A percentile compares a stretch with the other conserved stretches of the same genome.
phyloP scores from a whole-genome alignment of 1,139 yeast species.

The Yamadazyma conglobata region DNA sequence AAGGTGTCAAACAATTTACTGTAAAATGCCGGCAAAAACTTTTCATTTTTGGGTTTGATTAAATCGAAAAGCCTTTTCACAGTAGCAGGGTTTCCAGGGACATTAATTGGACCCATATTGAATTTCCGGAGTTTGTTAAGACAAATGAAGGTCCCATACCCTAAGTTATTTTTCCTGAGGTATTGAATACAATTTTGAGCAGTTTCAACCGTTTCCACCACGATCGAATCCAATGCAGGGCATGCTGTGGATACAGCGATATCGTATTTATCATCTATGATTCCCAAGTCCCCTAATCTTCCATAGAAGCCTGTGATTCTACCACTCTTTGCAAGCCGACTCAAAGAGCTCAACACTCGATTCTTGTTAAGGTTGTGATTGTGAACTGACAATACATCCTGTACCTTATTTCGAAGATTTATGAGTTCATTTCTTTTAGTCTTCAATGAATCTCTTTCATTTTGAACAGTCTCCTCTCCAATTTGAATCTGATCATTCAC shows the following conservation, averaged over 20 bases:
- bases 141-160: constrained; percentile 85
- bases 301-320: constrained; percentile 86
- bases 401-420: constrained; percentile 56
- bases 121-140: constrained; percentile 69
- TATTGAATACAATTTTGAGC: constrained; percentile 92
- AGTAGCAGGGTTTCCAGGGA: constrained; percentile 64
- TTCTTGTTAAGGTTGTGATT: constrained; percentile 63
- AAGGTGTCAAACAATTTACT: constrained; percentile 83
- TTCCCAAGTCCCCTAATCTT: constrained; percentile 85
- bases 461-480: constrained; percentile 57
- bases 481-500: constrained; percentile 50
- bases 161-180: constrained; percentile 77
- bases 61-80: constrained; percentile 85
- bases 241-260: constrained; percentile 95
- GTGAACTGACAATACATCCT: constrained; percentile 61
- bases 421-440: constrained; percentile 54
- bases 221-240: constrained; percentile 87
- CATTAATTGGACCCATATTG: constrained; percentile 55
- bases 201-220: constrained; percentile 89
- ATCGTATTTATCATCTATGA: constrained; percentile 83
- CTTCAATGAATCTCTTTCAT: constrained; percentile 47
- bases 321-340: constrained; percentile 72
- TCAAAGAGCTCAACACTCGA: constrained; percentile 67
- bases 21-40: constrained; percentile 84
- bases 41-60: constrained; percentile 60